Conservation (phyloP, 306 rosid genomes). For the Benincasa hispida region DNA sequence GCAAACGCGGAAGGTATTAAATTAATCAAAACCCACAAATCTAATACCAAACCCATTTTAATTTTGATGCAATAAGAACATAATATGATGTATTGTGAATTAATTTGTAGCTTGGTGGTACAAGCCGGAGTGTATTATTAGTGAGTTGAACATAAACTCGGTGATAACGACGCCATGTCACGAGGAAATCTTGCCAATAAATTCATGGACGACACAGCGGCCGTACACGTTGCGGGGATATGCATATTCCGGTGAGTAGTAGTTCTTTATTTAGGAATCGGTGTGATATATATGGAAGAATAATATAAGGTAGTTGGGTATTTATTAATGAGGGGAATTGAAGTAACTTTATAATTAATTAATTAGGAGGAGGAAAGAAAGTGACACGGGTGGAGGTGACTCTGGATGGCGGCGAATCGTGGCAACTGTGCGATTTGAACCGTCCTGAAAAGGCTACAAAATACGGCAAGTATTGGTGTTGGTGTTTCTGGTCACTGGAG, state of each 20-base stretch:
- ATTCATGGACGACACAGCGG: constrained; percentile 58
- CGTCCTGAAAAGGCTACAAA: constrained; percentile 50
- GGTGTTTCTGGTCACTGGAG: constrained; percentile 88
- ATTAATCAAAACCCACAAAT: not conserved
- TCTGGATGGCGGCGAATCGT: constrained; percentile 59
- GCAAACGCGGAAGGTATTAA: constrained; percentile 57
- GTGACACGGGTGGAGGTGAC: constrained; percentile 85
- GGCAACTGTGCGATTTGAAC: constrained; percentile 46
- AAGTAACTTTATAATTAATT: not conserved
- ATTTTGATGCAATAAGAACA: not conserved
- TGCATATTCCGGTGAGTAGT: constrained; percentile 61
- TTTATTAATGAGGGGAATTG: not conserved
- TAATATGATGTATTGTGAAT: not conserved
- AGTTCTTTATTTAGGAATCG: not conserved
- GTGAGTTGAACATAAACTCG: constrained; percentile 70
- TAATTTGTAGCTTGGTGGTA: constrained; percentile 76
- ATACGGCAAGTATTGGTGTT: constrained; percentile 76
- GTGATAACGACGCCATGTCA: constrained; percentile 78
- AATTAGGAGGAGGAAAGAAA: constrained; percentile 70
- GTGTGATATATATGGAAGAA: not conserved
- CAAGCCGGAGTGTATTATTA: constrained; percentile 56
- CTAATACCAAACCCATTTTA: not conserved
- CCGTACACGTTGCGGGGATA: constrained; percentile 58
- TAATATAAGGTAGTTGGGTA: not conserved
- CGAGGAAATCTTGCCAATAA: constrained; percentile 71